Conservation (phyloP, 176 grass and related monocot genomes). For the Stipa capillata region DNA sequence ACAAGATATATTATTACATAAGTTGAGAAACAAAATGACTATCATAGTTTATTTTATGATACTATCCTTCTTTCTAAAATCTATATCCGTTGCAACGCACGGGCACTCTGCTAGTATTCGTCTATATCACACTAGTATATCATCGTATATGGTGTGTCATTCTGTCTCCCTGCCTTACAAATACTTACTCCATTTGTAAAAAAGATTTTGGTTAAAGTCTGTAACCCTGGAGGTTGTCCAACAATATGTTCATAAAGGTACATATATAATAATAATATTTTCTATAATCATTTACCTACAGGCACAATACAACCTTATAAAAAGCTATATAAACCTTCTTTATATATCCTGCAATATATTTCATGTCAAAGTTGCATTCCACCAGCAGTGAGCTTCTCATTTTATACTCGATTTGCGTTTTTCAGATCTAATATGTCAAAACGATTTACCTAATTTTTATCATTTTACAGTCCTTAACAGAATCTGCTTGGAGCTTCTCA, state of each 20-base stretch:
- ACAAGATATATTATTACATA: too few species aligned
- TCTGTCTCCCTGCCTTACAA: not conserved
- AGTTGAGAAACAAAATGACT: too few species aligned
- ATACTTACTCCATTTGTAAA: too few species aligned
- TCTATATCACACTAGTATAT: not conserved
- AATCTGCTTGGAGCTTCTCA: not conserved
- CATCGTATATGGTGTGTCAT: not conserved
- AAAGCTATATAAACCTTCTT: not conserved
- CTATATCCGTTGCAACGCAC: too few species aligned
- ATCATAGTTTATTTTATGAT: too few species aligned
- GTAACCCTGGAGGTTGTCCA: too few species aligned
- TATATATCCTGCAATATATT: not conserved
- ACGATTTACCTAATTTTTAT: not conserved
- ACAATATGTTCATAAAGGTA: too few species aligned
- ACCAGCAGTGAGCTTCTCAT: not conserved
- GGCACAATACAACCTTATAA: not conserved
- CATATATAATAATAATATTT: too few species aligned
- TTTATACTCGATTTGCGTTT: not conserved
- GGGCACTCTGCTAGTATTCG: not conserved
- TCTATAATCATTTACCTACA: not conserved
- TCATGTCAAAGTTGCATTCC: not conserved
- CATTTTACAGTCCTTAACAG: not conserved
- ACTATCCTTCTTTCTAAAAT: too few species aligned
- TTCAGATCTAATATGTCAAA: not conserved
- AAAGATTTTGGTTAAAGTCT: too few species aligned